A percentile compares a stretch with the other conserved stretches of the same genome.
phyloP scores from a whole-genome alignment of 441 rosid genomes.

The Biscutella laevigata region DNA sequence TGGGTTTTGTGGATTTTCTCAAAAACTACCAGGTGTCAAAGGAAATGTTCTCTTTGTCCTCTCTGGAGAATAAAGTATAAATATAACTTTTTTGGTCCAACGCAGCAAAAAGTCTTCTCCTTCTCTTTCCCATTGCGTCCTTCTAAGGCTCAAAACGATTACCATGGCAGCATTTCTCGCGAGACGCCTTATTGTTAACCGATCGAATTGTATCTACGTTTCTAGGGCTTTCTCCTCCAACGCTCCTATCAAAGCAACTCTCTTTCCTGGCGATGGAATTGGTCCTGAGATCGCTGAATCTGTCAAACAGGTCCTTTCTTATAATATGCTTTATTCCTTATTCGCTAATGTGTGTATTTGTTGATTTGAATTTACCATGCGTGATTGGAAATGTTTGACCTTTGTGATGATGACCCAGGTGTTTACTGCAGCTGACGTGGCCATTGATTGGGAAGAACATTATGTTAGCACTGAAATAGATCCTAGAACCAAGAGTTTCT shows the following conservation, averaged over 20 bases:
- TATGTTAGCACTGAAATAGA: slow-evolving; percentile 64
- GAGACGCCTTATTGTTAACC: slow-evolving; percentile 43
- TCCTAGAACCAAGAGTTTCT: slow-evolving; percentile 87
- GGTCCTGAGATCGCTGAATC: slow-evolving; percentile 98
- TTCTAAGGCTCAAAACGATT: slow-evolving; percentile 19
- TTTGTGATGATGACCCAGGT: slow-evolving; percentile 42
- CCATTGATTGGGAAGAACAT: slow-evolving; percentile 92
- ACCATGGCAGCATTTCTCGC: slow-evolving; percentile 62
- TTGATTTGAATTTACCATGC: no score
- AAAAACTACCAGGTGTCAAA: slow-evolving; percentile 14
- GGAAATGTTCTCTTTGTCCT: slow-evolving; percentile 3
- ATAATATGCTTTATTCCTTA: background rate
- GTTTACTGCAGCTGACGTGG: slow-evolving; percentile 67
- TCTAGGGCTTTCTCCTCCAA: slow-evolving; percentile 40
- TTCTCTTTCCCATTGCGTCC: background rate
- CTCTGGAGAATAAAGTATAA: slow-evolving; percentile 6
- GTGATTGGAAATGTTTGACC: background rate
- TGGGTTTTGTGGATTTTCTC: background rate
- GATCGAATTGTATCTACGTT: slow-evolving; percentile 25
- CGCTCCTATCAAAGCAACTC: slow-evolving; percentile 66
- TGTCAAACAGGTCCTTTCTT: slow-evolving; percentile 57
- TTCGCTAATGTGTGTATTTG: background rate
- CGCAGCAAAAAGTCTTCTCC: slow-evolving; percentile 20
- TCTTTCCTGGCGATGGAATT: slow-evolving; percentile 94
- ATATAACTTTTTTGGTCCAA: no score